Evolutionary conservation across 495 filamentous ascomycete species (phyloP), one percentile per base, ranked within the genome.

Genomic region (Aspergillus saccharolyticus): DNA sequence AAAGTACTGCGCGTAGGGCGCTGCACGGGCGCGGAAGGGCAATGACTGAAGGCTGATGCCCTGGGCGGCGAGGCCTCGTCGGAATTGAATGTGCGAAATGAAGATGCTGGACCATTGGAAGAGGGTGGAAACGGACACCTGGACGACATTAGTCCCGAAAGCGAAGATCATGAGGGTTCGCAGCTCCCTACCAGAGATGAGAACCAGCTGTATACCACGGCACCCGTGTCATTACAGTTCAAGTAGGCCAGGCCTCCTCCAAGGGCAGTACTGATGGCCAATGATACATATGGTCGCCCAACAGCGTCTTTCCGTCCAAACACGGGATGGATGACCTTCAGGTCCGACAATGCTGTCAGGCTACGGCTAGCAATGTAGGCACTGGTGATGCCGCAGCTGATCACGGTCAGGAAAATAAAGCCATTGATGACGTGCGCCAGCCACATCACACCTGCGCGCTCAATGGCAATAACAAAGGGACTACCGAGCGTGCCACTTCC

Each of bases 81-180:
- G 78, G 65, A 87, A 86, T 44, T 82, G 80, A 53, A 89, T 82
- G 59, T 87, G 84, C 10, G 82, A 80, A 56, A 87, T 78, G 49
- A 75, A 78, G 54, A 88, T 86, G 16, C 77, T 73, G 1, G 70
- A 83, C 85, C 83, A 70, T 45, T 70, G 63, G 44, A 70, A 70
- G 3, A 67, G 59, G 2, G 67, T 67, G 10, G 65, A 61, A 15
- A 70, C 67, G 0, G 61, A 65, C 22, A 70, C 67, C 67, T 70
- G 22, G 6, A 15, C 18, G 15, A 17, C 17, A 33, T 16, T 19
- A 44, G 39, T 28, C 14, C 47, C 25, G 17, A 28, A 9, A 17
- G 22, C 0, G 7, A 7, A 5, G 17, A 20, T 14, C 42, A 17
- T 15, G 17, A 4, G 4, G 4, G 18, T 30, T 28, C 25, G 21